Conservation (phyloP, 2,329 filamentous ascomycete genomes). For the Colletotrichum eleusines region DNA sequence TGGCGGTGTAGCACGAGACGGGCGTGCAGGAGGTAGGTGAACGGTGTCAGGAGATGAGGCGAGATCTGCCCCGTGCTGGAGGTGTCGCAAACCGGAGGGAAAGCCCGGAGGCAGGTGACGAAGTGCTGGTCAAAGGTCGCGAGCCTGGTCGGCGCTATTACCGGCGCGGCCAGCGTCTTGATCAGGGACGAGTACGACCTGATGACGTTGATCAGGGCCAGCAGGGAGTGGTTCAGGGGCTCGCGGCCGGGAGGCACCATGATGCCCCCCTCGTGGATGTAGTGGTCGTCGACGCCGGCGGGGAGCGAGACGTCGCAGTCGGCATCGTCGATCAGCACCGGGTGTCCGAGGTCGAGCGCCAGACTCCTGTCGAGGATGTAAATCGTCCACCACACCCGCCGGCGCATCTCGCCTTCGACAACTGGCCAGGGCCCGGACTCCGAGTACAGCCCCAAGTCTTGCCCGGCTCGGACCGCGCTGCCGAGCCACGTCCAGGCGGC, state of each 20-base stretch:
- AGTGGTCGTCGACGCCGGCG: conserved; percentile 83
- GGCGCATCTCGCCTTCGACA: conserved; percentile 86
- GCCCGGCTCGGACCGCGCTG: conserved; percentile 81
- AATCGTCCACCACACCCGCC: conserved; percentile 92
- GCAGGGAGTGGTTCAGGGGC: conserved; percentile 76
- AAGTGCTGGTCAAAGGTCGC: conserved; percentile 88
- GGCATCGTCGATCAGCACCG: conserved; percentile 84
- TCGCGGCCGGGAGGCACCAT: conserved; percentile 63
- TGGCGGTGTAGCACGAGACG: conserved; percentile 90
- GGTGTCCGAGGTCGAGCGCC: conserved; percentile 83
- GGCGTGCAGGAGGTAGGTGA: conserved; percentile 83
- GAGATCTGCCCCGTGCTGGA: conserved; percentile 76
- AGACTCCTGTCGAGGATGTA: conserved; percentile 89
- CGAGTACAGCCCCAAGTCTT: conserved; percentile 84
- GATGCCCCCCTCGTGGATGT: conserved; percentile 71
- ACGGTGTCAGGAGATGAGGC: conserved; percentile 78
- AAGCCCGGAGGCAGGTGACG: conserved; percentile 77
- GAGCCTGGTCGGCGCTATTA: conserved; percentile 75
- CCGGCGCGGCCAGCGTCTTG: conserved; percentile 75
- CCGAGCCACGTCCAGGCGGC: conserved; percentile 90
- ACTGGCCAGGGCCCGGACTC: conserved; percentile 80
- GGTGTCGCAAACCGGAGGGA: conserved; percentile 80
- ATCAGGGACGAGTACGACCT: conserved; percentile 81
- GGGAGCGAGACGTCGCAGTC: conserved; percentile 90
- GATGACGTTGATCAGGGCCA: conserved; percentile 85